These are phyloP conservation scores for Neocatenulostroma microsporum DNA, from an alignment of 2,329 filamentous ascomycete species.

Conservation along the genomic window DNA sequence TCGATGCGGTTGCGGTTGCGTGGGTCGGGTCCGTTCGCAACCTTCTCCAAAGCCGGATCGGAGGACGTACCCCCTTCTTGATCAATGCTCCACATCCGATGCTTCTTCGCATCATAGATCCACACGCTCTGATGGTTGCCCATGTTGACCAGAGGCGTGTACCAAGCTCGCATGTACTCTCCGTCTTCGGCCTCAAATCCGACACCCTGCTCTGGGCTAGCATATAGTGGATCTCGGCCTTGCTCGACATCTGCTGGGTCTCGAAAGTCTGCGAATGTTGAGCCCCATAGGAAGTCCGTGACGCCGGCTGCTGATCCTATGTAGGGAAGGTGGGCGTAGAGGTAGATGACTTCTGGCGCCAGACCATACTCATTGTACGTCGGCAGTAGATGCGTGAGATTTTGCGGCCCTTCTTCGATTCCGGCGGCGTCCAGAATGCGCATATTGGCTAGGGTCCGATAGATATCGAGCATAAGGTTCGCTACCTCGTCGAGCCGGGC, in stretches of 20 bases:
- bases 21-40: neutral
- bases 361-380: neutral
- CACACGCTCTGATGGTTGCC: neutral
- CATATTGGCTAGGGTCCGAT: conserved; percentile 11
- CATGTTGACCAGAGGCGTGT: neutral
- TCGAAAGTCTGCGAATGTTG: neutral
- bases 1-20: neutral
- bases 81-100: neutral
- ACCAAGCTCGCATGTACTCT: neutral
- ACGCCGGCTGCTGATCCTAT: neutral
- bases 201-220: neutral
- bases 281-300: neutral
- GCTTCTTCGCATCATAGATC: neutral
- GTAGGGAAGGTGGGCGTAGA: neutral
- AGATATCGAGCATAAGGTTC: conserved; percentile 11
- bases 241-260: neutral
- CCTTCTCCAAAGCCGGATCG: neutral
- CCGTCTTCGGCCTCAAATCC: neutral
- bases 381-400: neutral
- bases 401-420: conserved; percentile 10
- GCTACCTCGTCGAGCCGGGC: conserved; percentile 8
- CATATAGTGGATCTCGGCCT: neutral
- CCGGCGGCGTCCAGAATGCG: conserved; percentile 8
- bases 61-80: neutral
- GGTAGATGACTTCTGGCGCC: neutral